Evolutionary conservation across 1,284 basidiomycete species (phyloP), one percentile per base, ranked within the genome.

Genomic region (Bondarzewia mesenterica): DNA sequence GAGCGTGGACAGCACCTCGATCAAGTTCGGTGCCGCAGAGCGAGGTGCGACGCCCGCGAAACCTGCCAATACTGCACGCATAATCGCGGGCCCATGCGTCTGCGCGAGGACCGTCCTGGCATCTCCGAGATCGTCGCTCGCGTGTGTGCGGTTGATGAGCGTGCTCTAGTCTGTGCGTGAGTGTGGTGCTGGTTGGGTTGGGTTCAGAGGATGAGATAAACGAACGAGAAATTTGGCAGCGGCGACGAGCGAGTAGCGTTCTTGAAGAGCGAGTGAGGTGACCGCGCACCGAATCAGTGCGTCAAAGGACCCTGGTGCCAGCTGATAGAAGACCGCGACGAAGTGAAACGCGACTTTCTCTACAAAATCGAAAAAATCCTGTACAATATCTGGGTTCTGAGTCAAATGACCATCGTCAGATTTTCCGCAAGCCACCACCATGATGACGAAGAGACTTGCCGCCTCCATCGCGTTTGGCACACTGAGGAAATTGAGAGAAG

Each of bases 341-440:
- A 91, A 93, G 52, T 89, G 79, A 46, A 81, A 78, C 1, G 83
- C 81, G 40, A 86, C 85, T 45, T 74, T 73, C 46, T 88, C 84
- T 69, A 87, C 75, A 58, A 83, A 92, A 23, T 75, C 75, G 67
- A 93, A 94, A 65, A 93, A 93, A 22, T 81, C 83, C 61, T 92
- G 89, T 2, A 91, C 88, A 22, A 94, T 78, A 61, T 94, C 92
- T 0, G 92, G 91, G 59, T 93, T 88, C 84, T 88, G 42, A 18
- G n/a, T 15, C 10, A 41, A 15, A 29, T 23, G 45, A 44, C n/a
- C 18, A 51, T 21, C 50, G 16, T 18, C 14, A 15, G 5, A 20
- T 6, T 25, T 23, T 18, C 7, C 3, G 16, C 32, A 45, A 35
- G 6, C 5, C n/a, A n/a, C n/a, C n/a, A n/a, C n/a, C 36, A 26